These are phyloP conservation scores for Apocynum venetum DNA, from an alignment of 257 asterid species.

Conservation along the genomic window DNA sequence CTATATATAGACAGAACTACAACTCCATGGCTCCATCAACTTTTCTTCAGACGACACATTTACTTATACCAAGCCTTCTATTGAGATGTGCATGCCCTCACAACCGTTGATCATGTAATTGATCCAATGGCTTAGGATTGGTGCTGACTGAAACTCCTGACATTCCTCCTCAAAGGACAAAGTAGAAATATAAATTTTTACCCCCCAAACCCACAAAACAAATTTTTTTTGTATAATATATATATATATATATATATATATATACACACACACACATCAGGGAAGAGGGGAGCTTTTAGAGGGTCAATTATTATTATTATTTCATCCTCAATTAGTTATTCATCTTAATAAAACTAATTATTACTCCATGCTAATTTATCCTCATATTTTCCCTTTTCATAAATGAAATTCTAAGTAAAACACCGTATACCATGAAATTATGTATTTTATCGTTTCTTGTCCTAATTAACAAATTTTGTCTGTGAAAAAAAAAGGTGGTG, in stretches of 20 bases:
- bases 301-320: constrained; percentile 26
- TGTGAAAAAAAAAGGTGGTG: too few relatives aligned
- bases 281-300: constrained; percentile 33
- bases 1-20: too few relatives aligned
- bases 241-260: too few relatives aligned
- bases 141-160: constrained; percentile 27
- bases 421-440: too few relatives aligned
- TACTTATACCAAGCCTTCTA: constrained; percentile 25
- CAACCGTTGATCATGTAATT: constrained; percentile 35
- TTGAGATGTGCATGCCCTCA: constrained; percentile 27
- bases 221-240: too few relatives aligned
- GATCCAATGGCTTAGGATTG: constrained; percentile 46
- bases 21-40: too few relatives aligned
- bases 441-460: not conserved
- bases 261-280: too few relatives aligned
- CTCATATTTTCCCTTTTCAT: not conserved
- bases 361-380: not conserved
- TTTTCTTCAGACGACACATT: not conserved
- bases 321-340: constrained; percentile 17
- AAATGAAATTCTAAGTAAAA: too few relatives aligned
- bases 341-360: not conserved
- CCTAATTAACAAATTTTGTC: too few relatives aligned
- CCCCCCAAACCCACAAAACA: too few relatives aligned
- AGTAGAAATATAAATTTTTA: too few relatives aligned
- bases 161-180: constrained; percentile 11